phyloP scores from a whole-genome alignment of 78 protist genomes.

The Polysphondylium violaceum region DNA sequence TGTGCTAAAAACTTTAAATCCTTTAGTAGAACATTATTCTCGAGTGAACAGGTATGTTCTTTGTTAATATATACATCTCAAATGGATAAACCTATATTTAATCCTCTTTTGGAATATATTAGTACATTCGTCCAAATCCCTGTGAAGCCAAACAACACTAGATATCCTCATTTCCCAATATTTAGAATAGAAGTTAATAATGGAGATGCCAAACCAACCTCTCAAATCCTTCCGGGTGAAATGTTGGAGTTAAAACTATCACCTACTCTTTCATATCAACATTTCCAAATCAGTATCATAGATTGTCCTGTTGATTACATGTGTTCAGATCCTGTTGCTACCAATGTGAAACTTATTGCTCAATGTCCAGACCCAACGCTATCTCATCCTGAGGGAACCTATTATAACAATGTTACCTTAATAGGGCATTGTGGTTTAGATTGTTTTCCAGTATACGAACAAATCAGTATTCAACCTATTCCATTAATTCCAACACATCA shows the following conservation, averaged over 20 bases:
- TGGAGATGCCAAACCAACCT: background rate
- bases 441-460: background rate
- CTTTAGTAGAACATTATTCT: background rate
- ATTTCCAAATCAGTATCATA: background rate
- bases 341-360: background rate
- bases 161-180: background rate
- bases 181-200: constrained; percentile 29
- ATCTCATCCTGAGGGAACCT: constrained; percentile 7
- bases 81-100: constrained; percentile 18
- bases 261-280: background rate
- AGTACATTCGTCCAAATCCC: background rate
- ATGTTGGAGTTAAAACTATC: background rate
- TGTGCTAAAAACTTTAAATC: constrained; percentile 19
- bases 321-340: background rate
- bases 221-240: background rate
- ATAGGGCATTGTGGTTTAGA: background rate
- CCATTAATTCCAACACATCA: background rate
- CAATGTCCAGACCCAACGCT: background rate
- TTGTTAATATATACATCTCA: constrained; percentile 13
- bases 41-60: constrained; percentile 3
- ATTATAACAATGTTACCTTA: constrained; percentile 12
- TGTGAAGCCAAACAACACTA: background rate
- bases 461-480: background rate
- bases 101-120: constrained; percentile 10
- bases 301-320: constrained; percentile 24